phyloP scores from a whole-genome alignment of 2,329 filamentous ascomycete species.

The Epicoccum sorghinum region DNA sequence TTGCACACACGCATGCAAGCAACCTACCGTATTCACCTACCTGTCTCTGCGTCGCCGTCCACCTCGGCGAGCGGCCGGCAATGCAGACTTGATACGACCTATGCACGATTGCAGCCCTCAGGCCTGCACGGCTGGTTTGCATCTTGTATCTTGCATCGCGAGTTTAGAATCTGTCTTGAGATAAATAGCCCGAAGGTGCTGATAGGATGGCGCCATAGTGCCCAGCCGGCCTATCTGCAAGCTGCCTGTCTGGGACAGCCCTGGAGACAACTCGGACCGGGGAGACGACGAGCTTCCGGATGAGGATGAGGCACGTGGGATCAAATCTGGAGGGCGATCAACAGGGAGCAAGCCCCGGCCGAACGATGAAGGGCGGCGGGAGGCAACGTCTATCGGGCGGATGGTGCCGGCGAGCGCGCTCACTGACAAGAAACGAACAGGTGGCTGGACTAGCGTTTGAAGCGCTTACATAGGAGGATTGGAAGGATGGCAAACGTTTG shows the following conservation, averaged over 20 bases:
- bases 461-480: background rate
- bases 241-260: conserved; percentile 1
- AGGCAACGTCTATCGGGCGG: conserved; percentile 1
- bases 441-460: background rate
- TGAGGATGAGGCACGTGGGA: conserved; percentile 7
- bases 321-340: background rate
- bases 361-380: conserved; percentile 4
- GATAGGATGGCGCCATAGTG: conserved; percentile 15
- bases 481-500: background rate
- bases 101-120: background rate
- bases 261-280: conserved; percentile 1
- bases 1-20: background rate
- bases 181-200: conserved; percentile 4
- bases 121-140: background rate
- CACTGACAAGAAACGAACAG: conserved; percentile 1
- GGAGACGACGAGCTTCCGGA: conserved; percentile 3
- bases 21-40: background rate
- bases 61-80: background rate
- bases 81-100: background rate
- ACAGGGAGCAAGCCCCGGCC: conserved; percentile 1
- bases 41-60: no score
- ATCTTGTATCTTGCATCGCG: background rate
- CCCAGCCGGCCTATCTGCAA: conserved; percentile 1
- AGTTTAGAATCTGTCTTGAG: background rate
- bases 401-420: conserved; percentile 3